Evolutionary conservation across 169 alveolate species (phyloP), one percentile per base, ranked within the genome.

Genomic region (Sarcocystis neurona): DNA sequence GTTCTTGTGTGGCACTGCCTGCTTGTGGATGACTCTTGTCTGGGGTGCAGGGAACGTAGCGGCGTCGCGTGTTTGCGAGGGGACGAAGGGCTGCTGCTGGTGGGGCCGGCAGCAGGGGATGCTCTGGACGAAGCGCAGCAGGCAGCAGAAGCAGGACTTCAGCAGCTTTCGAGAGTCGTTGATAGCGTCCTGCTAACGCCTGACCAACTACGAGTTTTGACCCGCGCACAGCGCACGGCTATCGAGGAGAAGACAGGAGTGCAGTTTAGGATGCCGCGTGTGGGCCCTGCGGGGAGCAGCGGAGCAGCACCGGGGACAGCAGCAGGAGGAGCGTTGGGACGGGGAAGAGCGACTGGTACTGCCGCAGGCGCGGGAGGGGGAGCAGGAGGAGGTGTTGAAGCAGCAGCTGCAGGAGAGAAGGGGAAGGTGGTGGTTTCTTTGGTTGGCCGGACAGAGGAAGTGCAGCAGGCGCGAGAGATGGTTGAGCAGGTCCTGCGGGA

Each of bases 71-170:
- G 23, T 53, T 15, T 72, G 47, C 82, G 82, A 4, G 82, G 82
- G 3, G 82, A 72, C 30, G 32, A 43, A 47, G 82, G 41, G 46
- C 56, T 72, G 56, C 18, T 39, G 30, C 39, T 72, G 2, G 82
- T 72, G 58, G 82, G 56, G 23, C 82, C 82, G 34, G 12, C 66
- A 15, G 34, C 82, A 1, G 58, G 12, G 2, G n/a, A n/a, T n/a
- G 82, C 8, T 30, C 18, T 72, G 23, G 82, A 72, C 41, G 82
- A 34, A 39, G 82, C 82, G 23, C 39, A 39, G 56, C 34, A 2
- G 34, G 82, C 82, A 5, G 82, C 56, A 27, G 82, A 72, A 39
- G 82, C 34, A 39, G 82, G 82, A 1, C 82, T 72, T 6, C 56
- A 23, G 10, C 82, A 27, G 82, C 58, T 72, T 48, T 48, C 34